A percentile compares a stretch with the other conserved stretches of the same genome.
Conservation (phyloP, 2,329 filamentous ascomycete species). For the Diaporthe citriasiana region DNA sequence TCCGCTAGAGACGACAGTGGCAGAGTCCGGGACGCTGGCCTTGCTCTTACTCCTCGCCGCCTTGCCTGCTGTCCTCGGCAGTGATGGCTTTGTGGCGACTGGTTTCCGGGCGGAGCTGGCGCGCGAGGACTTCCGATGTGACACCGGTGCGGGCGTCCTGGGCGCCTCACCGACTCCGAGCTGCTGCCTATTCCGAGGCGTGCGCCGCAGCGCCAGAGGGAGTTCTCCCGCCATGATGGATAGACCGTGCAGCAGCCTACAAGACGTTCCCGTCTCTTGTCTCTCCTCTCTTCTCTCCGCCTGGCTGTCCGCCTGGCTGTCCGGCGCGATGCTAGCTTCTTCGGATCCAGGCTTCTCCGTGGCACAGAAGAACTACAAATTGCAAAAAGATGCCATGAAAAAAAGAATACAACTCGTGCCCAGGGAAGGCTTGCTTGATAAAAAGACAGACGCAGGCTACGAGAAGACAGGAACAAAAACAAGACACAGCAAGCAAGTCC, state of each 20-base stretch:
- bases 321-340: neutral
- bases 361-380: neutral
- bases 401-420: neutral
- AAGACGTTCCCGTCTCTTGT: no score
- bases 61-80: neutral
- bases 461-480: neutral
- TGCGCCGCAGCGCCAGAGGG: constrained; percentile 37
- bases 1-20: neutral
- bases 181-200: constrained; percentile 17
- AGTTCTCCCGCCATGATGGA: neutral
- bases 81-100: neutral
- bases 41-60: neutral
- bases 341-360: neutral
- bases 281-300: neutral
- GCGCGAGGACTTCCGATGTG: neutral
- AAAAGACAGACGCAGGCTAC: neutral
- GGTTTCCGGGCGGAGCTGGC: neutral
- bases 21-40: neutral
- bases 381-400: neutral
- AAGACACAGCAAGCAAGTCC: neutral
- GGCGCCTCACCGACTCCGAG: neutral
- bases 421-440: neutral
- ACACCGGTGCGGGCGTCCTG: constrained; percentile 2
- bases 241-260: neutral
- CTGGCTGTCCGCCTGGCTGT: neutral